Evolutionary conservation across 257 asterid genomes (phyloP).

Genomic region (Penstemon barbatus): DNA sequence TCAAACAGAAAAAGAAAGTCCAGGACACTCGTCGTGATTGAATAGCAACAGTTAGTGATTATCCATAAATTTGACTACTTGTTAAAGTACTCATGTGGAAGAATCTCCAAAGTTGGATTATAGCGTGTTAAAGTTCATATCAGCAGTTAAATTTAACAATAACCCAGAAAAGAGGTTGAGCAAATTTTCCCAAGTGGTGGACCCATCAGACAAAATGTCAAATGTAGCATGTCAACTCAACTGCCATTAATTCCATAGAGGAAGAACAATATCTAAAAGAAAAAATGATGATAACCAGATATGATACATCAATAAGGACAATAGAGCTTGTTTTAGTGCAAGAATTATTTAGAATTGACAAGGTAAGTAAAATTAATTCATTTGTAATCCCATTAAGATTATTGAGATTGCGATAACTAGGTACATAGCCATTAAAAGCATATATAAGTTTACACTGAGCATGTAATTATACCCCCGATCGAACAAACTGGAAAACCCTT

Average conservation of each 20-base stretch:
- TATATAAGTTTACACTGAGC: neutral
- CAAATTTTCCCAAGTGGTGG: neutral
- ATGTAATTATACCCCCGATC: constrained; percentile 5
- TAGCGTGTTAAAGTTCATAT: neutral
- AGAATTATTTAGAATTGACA: neutral
- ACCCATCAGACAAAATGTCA: constrained; percentile 11
- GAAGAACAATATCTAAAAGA: neutral
- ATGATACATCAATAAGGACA: neutral
- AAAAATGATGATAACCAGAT: neutral
- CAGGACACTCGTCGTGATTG: neutral
- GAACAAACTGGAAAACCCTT: neutral
- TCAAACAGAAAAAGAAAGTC: too few species aligned
- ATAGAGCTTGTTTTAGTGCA: neutral
- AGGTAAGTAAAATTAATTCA: neutral
- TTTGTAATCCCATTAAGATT: neutral
- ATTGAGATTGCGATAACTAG: constrained; percentile 11
- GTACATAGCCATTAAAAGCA: constrained; percentile 1
- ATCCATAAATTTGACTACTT: neutral
- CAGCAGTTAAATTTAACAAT: neutral
- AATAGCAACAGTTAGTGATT: neutral
- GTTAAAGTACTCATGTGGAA: neutral
- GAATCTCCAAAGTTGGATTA: neutral
- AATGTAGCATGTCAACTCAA: constrained; percentile 5
- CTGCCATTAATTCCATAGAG: constrained; percentile 1
- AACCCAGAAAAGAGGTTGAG: neutral